Evolutionary conservation across 2,329 filamentous ascomycete species (phyloP).

Genomic region (Sporothrix sp.): DNA sequence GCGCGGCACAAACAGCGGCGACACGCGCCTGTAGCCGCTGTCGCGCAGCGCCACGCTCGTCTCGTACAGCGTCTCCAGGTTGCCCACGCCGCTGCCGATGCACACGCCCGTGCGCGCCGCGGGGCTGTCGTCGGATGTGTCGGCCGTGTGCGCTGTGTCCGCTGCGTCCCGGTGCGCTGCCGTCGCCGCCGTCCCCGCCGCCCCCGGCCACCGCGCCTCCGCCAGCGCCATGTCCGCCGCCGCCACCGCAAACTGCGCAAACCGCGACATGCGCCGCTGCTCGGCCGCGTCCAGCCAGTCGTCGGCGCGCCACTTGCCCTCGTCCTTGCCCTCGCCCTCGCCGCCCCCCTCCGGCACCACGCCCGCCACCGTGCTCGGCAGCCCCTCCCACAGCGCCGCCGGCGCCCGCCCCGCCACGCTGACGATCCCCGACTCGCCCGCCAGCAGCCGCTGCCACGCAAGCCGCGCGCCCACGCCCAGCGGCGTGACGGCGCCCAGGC

Average conservation of each 20-base stretch:
- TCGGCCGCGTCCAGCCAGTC: conserved; percentile 47
- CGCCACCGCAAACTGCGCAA: conserved; percentile 84
- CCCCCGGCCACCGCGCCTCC: conserved; percentile 66
- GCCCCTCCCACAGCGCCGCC: conserved; percentile 50
- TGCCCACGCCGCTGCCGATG: conserved; percentile 90
- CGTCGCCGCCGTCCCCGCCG: conserved; percentile 20
- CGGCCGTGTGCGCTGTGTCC: neutral
- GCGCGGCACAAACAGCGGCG: conserved; percentile 85
- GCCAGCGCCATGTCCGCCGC: conserved; percentile 76
- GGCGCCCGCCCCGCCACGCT: conserved; percentile 56
- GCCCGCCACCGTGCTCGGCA: conserved; percentile 80
- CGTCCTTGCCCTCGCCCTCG: conserved; percentile 24
- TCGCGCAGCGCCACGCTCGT: conserved; percentile 68
- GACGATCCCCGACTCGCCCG: conserved; percentile 69
- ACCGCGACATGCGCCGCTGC: conserved; percentile 74
- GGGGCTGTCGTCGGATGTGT: conserved; percentile 36
- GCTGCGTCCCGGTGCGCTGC: neutral
- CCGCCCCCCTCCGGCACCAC: conserved; percentile 51
- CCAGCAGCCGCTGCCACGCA: conserved; percentile 73
- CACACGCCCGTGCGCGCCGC: conserved; percentile 78
- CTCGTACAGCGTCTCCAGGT: conserved; percentile 80
- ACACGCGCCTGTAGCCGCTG: conserved; percentile 82
- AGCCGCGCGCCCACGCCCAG: conserved; percentile 67
- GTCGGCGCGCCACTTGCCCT: conserved; percentile 38
- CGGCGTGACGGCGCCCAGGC: conserved; percentile 72